phyloP scores from a whole-genome alignment of 768 basidiomycete species.

The Hygrophoropsis aurantiaca region DNA sequence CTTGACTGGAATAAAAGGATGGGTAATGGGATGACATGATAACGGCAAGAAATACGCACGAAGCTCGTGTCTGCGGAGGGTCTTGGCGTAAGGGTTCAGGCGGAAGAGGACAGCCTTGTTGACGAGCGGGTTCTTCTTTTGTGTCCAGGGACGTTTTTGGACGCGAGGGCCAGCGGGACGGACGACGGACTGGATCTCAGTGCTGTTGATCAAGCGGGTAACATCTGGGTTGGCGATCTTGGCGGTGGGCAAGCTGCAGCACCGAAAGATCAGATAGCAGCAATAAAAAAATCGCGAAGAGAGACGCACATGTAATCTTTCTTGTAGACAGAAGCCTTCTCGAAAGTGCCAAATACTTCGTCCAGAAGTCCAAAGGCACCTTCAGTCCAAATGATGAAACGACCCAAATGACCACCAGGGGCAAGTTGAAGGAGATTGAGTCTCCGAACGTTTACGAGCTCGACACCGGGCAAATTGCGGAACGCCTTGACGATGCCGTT shows the following conservation, averaged over 20 bases:
- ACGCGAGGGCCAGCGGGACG: constrained; percentile 83
- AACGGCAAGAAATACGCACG: constrained; percentile 49
- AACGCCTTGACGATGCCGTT: constrained; percentile 97
- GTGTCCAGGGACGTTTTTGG: constrained; percentile 94
- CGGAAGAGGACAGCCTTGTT: constrained; percentile 96
- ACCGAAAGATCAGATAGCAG: not conserved
- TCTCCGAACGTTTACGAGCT: constrained; percentile 89
- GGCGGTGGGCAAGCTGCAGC: constrained; percentile 78
- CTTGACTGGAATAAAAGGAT: constrained; percentile 52
- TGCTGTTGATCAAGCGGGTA: constrained; percentile 96
- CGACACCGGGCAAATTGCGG: constrained; percentile 98
- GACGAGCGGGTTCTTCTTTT: constrained; percentile 97
- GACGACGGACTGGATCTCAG: constrained; percentile 96
- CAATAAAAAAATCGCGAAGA: not conserved
- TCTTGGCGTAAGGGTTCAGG: constrained; percentile 98
- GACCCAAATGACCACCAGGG: constrained; percentile 98
- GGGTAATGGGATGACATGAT: not conserved
- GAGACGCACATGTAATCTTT: constrained; percentile 77
- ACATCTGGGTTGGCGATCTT: constrained; percentile 98
- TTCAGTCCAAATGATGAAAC: constrained; percentile 99
- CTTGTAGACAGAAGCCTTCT: constrained; percentile 83
- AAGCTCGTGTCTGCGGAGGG: constrained; percentile 84
- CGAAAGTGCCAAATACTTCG: constrained; percentile 93
- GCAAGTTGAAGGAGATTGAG: constrained; percentile 99
- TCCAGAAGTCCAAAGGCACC: constrained; percentile 90